Percentiles rank a stretch among this genome's conserved stretches.
phyloP scores from a whole-genome alignment of 2,329 filamentous ascomycete species.

The Paracoccidioides brasiliensis region DNA sequence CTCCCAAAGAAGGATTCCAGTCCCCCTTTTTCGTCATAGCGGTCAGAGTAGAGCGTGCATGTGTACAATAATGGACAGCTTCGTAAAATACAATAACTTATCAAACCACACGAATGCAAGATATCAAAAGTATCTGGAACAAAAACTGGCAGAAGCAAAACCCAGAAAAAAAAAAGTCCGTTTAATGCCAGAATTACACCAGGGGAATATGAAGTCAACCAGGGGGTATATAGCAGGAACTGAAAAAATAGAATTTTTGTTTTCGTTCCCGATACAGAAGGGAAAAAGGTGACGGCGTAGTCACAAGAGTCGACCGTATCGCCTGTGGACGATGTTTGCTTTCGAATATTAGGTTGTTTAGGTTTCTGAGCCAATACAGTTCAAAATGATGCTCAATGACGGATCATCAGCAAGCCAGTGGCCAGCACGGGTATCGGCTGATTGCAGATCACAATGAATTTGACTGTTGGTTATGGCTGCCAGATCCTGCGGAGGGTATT shows the following conservation, averaged over 20 bases:
- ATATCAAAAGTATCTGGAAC: neutral
- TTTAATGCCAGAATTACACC: neutral
- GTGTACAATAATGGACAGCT: neutral
- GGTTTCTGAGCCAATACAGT: slow-evolving; percentile 30
- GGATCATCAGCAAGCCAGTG: slow-evolving; percentile 53
- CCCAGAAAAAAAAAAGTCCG: neutral
- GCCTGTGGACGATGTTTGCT: neutral
- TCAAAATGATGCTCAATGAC: slow-evolving; percentile 37
- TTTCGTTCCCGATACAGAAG: neutral
- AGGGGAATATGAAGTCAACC: neutral
- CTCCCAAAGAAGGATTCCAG: neutral
- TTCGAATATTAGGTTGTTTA: slow-evolving; percentile 6
- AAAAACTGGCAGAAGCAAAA: neutral
- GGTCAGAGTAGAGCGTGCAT: neutral
- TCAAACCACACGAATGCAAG: neutral
- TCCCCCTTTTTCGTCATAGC: neutral
- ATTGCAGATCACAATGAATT: slow-evolving; percentile 42
- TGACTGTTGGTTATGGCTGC: slow-evolving; percentile 43
- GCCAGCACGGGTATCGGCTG: slow-evolving; percentile 42
- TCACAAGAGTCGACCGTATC: neutral
- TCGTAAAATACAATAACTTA: neutral
- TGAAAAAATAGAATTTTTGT: neutral
- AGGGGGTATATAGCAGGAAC: slow-evolving; percentile 2
- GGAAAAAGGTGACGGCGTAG: neutral
- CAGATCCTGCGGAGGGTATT: slow-evolving; percentile 36